Conservation (phyloP, 768 basidiomycete species). For the Leccinum sublutescens region DNA sequence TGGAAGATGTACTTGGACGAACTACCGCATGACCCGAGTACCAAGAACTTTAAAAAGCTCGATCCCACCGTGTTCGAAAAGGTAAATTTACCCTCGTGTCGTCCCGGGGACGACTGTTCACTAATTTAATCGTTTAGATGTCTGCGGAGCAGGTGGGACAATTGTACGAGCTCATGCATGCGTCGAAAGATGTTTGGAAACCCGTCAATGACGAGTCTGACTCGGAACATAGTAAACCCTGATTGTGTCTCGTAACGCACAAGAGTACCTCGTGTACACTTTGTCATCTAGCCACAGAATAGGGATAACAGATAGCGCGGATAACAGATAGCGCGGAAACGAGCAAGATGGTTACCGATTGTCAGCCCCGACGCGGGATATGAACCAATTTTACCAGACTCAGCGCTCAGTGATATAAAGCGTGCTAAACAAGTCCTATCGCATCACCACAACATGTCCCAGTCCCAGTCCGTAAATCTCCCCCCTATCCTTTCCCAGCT, state of each 20-base stretch:
- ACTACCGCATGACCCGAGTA: slow-evolving; percentile 45
- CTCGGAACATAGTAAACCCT: slow-evolving; percentile 12
- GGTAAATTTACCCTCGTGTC: slow-evolving; percentile 37
- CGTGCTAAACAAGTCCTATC: neutral
- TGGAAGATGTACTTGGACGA: slow-evolving; percentile 93
- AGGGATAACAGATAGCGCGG: slow-evolving; percentile 3
- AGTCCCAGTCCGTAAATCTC: slow-evolving; percentile 39
- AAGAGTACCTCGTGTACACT: slow-evolving; percentile 3
- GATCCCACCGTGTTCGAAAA: slow-evolving; percentile 75
- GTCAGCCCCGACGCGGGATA: neutral
- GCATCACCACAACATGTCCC: slow-evolving; percentile 23
- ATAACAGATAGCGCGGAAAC: neutral
- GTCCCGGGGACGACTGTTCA: neutral
- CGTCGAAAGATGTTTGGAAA: slow-evolving; percentile 86
- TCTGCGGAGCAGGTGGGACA: slow-evolving; percentile 90
- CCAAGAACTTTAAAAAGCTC: slow-evolving; percentile 57
- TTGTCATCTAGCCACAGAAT: slow-evolving; percentile 7
- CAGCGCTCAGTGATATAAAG: slow-evolving; percentile 17
- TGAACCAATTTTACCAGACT: slow-evolving; percentile 3
- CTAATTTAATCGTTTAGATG: slow-evolving; percentile 50
- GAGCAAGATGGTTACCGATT: neutral
- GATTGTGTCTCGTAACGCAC: slow-evolving; percentile 1
- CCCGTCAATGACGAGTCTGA: slow-evolving; percentile 31
- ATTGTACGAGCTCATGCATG: slow-evolving; percentile 92
- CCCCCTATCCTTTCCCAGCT: slow-evolving; percentile 49